phyloP scores from a whole-genome alignment of 257 asterid genomes.

The Perilla frutescens region DNA sequence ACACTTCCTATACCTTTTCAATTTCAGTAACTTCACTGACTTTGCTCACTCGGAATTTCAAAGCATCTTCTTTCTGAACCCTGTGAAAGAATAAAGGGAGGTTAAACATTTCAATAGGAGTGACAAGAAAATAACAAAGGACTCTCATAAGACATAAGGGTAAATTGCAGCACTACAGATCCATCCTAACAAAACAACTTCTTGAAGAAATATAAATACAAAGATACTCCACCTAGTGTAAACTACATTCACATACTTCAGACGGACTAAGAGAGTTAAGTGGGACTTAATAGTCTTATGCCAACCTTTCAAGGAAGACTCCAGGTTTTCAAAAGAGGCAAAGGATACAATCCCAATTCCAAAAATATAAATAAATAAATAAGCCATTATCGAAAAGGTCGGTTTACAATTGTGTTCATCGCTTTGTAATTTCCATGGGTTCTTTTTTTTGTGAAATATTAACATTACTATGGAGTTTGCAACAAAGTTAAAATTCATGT shows the following conservation, averaged over 20 bases:
- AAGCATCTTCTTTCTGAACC: constrained; percentile 90
- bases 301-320: constrained; percentile 10
- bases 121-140: constrained; percentile 3
- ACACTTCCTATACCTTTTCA: constrained; percentile 68
- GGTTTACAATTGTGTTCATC: no score
- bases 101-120: constrained; percentile 28
- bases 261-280: neutral
- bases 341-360: neutral
- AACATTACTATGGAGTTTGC: no score
- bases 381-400: constrained; percentile 13
- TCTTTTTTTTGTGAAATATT: no score
- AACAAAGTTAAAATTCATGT: no score
- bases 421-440: no score
- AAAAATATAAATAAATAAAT: neutral
- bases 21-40: constrained; percentile 73
- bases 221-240: constrained; percentile 2
- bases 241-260: constrained; percentile 24
- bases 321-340: constrained; percentile 10
- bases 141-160: constrained; percentile 3
- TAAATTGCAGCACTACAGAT: constrained; percentile 21
- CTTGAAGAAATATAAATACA: constrained; percentile 19
- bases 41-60: constrained; percentile 78
- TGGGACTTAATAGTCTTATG: neutral
- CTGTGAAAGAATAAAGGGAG: constrained; percentile 52
- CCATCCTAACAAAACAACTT: constrained; percentile 15